Evolutionary conservation across 2,329 filamentous ascomycete genomes (phyloP).

Genomic region (Aureobasidium pullulans): DNA sequence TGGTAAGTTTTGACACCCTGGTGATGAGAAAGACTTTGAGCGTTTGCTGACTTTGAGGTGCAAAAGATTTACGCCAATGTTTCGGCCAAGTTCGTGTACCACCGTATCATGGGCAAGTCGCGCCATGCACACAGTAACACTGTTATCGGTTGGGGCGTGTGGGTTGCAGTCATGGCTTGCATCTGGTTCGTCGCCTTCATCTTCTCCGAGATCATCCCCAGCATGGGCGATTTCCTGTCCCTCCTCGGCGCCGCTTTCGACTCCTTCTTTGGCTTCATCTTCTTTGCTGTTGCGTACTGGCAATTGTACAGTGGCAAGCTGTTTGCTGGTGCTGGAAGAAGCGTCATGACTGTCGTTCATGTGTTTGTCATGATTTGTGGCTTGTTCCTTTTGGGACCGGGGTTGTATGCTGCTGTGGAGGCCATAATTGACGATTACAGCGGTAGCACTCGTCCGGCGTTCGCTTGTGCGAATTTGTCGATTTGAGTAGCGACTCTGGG

Average conservation of each 20-base stretch:
- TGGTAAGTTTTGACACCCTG: constrained; percentile 16
- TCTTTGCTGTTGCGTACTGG: constrained; percentile 44
- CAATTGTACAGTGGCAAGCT: constrained; percentile 27
- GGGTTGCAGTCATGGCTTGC: constrained; percentile 34
- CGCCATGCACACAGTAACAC: constrained; percentile 42
- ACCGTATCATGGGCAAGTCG: constrained; percentile 36
- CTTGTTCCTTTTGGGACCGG: constrained; percentile 44
- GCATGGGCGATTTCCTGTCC: constrained; percentile 45
- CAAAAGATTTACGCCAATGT: constrained; percentile 44
- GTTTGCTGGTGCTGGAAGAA: constrained; percentile 25
- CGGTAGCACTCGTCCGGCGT: constrained; percentile 37
- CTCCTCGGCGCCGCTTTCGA: constrained; percentile 43
- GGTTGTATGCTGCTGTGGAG: constrained; percentile 46
- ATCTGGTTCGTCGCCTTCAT: constrained; percentile 41
- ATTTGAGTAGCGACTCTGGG: constrained; percentile 26
- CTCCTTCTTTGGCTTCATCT: constrained; percentile 46
- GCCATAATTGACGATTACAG: constrained; percentile 47
- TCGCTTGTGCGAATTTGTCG: constrained; percentile 43
- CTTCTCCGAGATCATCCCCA: constrained; percentile 43
- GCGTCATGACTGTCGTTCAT: constrained; percentile 39
- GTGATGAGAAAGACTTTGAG: background rate
- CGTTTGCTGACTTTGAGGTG: background rate
- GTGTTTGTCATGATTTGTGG: constrained; percentile 39
- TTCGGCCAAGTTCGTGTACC: constrained; percentile 41
- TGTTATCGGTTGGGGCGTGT: constrained; percentile 40